phyloP scores from a whole-genome alignment of 1,284 basidiomycete species.

The Heterobasidion occidentale region DNA sequence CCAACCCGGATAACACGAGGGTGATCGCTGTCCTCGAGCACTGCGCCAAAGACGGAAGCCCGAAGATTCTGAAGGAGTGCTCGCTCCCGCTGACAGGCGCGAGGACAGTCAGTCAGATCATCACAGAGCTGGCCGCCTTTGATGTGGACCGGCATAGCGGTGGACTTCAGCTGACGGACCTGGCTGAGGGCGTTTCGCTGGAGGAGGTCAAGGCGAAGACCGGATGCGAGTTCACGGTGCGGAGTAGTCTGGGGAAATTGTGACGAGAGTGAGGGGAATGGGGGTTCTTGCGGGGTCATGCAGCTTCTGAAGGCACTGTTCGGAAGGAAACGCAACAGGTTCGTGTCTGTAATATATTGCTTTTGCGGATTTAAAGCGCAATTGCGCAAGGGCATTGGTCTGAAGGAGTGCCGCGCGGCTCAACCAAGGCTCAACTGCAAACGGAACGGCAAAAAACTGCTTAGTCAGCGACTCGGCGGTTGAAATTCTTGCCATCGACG shows the following conservation, averaged over 20 bases:
- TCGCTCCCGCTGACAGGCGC: constrained; percentile 85
- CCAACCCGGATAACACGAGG: constrained; percentile 88
- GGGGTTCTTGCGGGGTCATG: neutral
- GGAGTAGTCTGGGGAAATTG: constrained; percentile 19
- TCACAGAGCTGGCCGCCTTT: constrained; percentile 93
- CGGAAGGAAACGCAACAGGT: too few species aligned
- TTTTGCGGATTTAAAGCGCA: neutral
- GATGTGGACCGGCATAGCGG: constrained; percentile 76
- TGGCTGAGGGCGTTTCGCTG: constrained; percentile 77
- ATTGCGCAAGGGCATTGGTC: neutral
- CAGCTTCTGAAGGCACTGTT: neutral
- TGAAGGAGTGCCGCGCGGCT: neutral
- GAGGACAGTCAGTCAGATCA: constrained; percentile 82
- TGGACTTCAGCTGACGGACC: constrained; percentile 71
- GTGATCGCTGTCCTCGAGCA: constrained; percentile 90
- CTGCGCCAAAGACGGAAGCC: constrained; percentile 83
- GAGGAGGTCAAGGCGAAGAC: constrained; percentile 88
- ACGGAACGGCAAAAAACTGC: too few species aligned
- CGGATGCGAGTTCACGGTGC: constrained; percentile 69
- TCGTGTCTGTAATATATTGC: too few species aligned
- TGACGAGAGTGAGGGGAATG: neutral
- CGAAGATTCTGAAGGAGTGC: constrained; percentile 85
- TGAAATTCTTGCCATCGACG: too few species aligned
- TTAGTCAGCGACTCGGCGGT: too few species aligned
- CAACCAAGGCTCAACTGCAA: neutral